Base-by-base conservation (phyloP, 345 rosid species). In the Syzygium jambos region DNA sequence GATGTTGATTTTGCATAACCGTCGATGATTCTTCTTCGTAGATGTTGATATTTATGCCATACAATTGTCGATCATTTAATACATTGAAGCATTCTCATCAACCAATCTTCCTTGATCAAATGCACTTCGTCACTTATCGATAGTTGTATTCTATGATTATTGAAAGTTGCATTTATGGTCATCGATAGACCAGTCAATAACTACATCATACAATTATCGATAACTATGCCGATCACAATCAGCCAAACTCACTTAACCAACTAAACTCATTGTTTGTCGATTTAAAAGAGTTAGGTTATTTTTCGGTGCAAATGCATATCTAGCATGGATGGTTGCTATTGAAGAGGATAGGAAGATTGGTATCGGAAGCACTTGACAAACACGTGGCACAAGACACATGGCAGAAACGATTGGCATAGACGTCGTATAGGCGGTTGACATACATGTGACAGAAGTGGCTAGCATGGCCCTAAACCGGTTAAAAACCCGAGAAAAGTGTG, bases 191-290 rank as follows among this genome's bases (percentile, higher is more conserved):
- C 17, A 3, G 43, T 68, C 78, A 68, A 68, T 17, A 68, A 68
- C 38, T n/a, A n/a, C 30, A 0, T 6, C 34, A 14, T 6, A 8
- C 11, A 68, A 16, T 16, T 17, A 68, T 30, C 12, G 0, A 30
- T 30, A 68, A 68, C 0, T 16, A n/a, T 30, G 19, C 13, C 4
- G 0, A 13, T n/a, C n/a, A n/a, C 34, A 13, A n/a, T 61, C 19
- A 61, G n/a, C 9, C 38, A n/a, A 61, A 61, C 38, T 61, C 17
- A 15, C 38, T n/a, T n/a, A 61, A n/a, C 0, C 0, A 15, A 61
- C 38, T n/a, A 61, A 0, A n/a, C 15, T 4, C 0, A 0, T 4
- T n/a, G 2, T n/a, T 12, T 61, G 17, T 61, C 38, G 17, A n/a
- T 61, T 61, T 61, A 3, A 61, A 61, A n/a, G 73, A 61, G 38